Evolutionary conservation across 73 alveolate species (phyloP).

Genomic region (Paramecium biaurelia): DNA sequence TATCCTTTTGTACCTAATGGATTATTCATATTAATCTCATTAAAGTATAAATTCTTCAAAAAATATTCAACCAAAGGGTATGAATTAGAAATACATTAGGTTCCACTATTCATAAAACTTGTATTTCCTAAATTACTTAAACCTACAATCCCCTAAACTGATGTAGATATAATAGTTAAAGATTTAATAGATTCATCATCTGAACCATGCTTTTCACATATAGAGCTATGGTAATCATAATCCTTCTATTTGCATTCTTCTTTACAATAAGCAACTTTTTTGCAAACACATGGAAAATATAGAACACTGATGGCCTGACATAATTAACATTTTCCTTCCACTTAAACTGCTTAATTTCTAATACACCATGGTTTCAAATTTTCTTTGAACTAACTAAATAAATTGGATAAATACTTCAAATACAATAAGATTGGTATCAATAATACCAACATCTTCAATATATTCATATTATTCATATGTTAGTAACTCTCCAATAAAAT

Average conservation of each 20-base stretch:
- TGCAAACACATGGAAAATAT: slow-evolving; percentile 64
- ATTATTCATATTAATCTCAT: slow-evolving; percentile 88
- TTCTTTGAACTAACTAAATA: not conserved
- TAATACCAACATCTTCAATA: slow-evolving; percentile 20
- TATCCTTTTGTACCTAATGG: slow-evolving; percentile 93
- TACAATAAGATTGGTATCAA: not conserved
- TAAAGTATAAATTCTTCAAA: slow-evolving; percentile 65
- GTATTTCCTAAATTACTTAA: slow-evolving; percentile 97
- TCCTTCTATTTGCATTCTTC: slow-evolving; percentile 71
- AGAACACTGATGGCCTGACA: slow-evolving; percentile 59
- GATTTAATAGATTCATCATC: slow-evolving; percentile 48
- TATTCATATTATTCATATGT: not conserved
- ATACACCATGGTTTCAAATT: slow-evolving; percentile 20
- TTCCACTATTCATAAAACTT: slow-evolving; percentile 98
- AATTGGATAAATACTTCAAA: not conserved
- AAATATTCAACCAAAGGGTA: slow-evolving; percentile 87
- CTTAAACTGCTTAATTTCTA: slow-evolving; percentile 26
- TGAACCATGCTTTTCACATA: slow-evolving; percentile 64
- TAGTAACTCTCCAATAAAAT: not conserved
- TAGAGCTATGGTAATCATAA: slow-evolving; percentile 64
- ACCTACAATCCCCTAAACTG: slow-evolving; percentile 85
- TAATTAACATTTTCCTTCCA: slow-evolving; percentile 70
- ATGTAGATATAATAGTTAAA: not conserved
- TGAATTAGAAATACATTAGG: slow-evolving; percentile 89
- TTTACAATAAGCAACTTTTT: slow-evolving; percentile 70